Conservation (phyloP, 345 rosid genomes). For the Luvunga scandens region DNA sequence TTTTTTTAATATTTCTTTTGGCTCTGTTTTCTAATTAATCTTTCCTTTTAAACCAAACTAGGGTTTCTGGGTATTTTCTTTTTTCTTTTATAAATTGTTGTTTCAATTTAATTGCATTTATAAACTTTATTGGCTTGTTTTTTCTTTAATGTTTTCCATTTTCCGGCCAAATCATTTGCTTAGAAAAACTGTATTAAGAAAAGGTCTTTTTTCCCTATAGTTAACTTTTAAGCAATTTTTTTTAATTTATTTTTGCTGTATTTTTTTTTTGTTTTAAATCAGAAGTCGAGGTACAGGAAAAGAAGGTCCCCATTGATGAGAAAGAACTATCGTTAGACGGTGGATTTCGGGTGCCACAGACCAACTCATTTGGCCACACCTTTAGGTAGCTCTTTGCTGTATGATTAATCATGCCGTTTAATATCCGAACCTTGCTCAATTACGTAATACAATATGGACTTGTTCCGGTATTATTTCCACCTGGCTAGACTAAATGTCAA, state of each 20-base stretch:
- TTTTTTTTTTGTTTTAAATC: conserved; percentile 8
- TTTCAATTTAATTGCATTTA: no score
- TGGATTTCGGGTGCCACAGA: conserved; percentile 56
- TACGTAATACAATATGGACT: no score
- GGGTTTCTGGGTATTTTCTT: background rate
- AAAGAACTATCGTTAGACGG: conserved; percentile 44
- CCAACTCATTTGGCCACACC: conserved; percentile 81
- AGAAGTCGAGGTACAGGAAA: conserved; percentile 37
- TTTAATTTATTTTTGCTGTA: background rate
- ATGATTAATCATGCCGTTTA: background rate
- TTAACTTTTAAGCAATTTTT: no score
- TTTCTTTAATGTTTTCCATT: background rate
- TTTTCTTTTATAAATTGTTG: no score
- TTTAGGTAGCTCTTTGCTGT: conserved; percentile 49
- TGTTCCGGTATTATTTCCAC: no score
- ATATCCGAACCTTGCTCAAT: no score
- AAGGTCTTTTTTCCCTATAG: background rate
- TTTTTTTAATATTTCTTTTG: rapidly evolving
- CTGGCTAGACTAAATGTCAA: no score
- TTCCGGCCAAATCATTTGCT: no score
- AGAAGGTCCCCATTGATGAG: conserved; percentile 34
- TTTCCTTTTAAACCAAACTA: background rate
- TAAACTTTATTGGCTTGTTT: no score
- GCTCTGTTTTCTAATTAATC: no score
- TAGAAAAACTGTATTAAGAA: no score